phyloP scores from a whole-genome alignment of 2,329 filamentous ascomycete genomes.

The Aspergillus awamori region DNA sequence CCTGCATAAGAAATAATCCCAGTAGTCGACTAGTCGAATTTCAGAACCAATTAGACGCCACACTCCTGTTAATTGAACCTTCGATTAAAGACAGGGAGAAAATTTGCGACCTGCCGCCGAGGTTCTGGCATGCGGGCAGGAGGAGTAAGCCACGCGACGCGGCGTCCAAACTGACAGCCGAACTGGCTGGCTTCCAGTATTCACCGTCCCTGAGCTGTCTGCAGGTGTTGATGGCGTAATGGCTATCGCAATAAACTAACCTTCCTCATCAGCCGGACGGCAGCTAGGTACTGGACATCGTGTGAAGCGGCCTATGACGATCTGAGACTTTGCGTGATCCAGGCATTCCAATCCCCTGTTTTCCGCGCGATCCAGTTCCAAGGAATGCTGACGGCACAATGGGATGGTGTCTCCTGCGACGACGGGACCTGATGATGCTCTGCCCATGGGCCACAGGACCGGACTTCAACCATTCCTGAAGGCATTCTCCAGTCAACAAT shows the following conservation, averaged over 20 bases:
- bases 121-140: too few species aligned
- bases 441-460: neutral
- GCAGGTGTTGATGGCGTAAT: too few species aligned
- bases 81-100: too few species aligned
- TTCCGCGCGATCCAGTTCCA: neutral
- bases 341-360: conserved; percentile 3
- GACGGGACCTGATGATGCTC: neutral
- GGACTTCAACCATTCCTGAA: conserved; percentile 20
- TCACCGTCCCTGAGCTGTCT: too few species aligned
- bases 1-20: neutral
- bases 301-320: neutral
- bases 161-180: too few species aligned
- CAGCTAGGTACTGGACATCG: neutral
- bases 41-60: too few species aligned
- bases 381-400: neutral
- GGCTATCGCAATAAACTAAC: neutral
- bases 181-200: too few species aligned
- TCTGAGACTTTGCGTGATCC: neutral
- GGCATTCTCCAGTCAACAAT: conserved; percentile 19
- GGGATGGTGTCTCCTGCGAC: neutral
- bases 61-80: too few species aligned
- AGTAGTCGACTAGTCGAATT: neutral
- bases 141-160: too few species aligned
- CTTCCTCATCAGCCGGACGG: neutral
- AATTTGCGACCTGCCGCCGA: too few species aligned